Evolutionary conservation across 768 basidiomycete genomes (phyloP).

Genomic region (Mycena polygramma): DNA sequence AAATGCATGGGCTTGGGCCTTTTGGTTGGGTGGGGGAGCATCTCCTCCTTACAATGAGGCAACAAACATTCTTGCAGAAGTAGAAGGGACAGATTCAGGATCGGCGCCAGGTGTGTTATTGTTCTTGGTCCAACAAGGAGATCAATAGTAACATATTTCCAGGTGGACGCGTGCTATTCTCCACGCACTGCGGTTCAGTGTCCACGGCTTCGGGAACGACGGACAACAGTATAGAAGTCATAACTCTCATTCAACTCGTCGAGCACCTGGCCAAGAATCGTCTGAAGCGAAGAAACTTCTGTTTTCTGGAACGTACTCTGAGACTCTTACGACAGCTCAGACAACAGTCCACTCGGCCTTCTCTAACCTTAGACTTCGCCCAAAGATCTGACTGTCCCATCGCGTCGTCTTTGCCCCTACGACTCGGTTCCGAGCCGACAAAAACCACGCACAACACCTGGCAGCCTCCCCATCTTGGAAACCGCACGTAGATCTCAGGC

Average conservation of each 20-base stretch:
- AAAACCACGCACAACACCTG: too few species aligned
- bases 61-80: slow-evolving; percentile 61
- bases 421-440: too few species aligned
- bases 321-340: too few species aligned
- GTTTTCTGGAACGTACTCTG: too few species aligned
- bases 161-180: slow-evolving; percentile 71
- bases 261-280: slow-evolving; percentile 64
- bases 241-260: slow-evolving; percentile 74
- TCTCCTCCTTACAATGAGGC: slow-evolving; percentile 63
- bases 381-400: too few species aligned
- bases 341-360: too few species aligned
- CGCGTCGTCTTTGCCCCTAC: too few species aligned
- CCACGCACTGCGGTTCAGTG: slow-evolving; percentile 87
- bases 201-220: slow-evolving; percentile 82
- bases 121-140: slow-evolving; percentile 65
- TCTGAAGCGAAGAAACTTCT: slow-evolving; percentile 55
- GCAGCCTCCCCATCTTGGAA: too few species aligned
- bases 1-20: slow-evolving; percentile 57
- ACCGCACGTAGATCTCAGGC: too few species aligned
- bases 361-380: too few species aligned
- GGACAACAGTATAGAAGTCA: slow-evolving; percentile 83
- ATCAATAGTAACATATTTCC: slow-evolving; percentile 68
- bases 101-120: slow-evolving; percentile 25
- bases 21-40: slow-evolving; percentile 12
- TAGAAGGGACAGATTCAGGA: slow-evolving; percentile 41